Evolutionary conservation across 2,329 filamentous ascomycete genomes (phyloP), one percentile per base, ranked within the genome.

Genomic region (Ophiocordyceps australis): DNA sequence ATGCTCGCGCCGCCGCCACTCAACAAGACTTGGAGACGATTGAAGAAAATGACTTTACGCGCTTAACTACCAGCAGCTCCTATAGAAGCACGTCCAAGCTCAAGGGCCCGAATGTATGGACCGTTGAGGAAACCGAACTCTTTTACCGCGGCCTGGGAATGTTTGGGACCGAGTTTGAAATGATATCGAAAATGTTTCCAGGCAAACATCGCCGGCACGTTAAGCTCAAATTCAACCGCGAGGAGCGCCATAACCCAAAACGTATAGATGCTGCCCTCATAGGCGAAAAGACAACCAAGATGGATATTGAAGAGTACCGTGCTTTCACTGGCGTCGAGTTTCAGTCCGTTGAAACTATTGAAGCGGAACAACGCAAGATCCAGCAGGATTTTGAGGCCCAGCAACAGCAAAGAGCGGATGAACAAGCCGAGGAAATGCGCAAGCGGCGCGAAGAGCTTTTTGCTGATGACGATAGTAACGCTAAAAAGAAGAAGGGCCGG

Each of bases 91-190:
- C 54, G 14, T 56, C 74, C 41, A 74, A 78, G 42, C 52, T 70
- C 41, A 53, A 65, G 47, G 67, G 71, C 29, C 58, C 65, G 15
- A 70, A 75, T 35, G 57, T 65, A 17, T 91, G 81, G 81, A 68
- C 61, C 25, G 59, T 66, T n/a, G 63, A 67, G 9, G 66, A 74
- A 31, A 86, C 76, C 4, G 73, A 78, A 28, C 57, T 67, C 23
- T 89, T 89, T 51, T 89, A 83, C 54, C 64, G 73, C 16, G 74
- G 70, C 1, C 58, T 91, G 3, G 54, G 60, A 30, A 77, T 75
- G 61, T 85, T 82, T 41, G 81, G 81, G 29, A 86, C 78, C 2
- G 79, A 86, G 43, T 91, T 89, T 42, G 65, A 74, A 44, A 79
- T 80, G 50, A 83, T 91, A 38, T 64, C 67, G 31, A 67, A 69